Evolutionary conservation across 1,284 basidiomycete species (phyloP), one percentile per base, ranked within the genome.

Genomic region (Clitocybe nebularis): DNA sequence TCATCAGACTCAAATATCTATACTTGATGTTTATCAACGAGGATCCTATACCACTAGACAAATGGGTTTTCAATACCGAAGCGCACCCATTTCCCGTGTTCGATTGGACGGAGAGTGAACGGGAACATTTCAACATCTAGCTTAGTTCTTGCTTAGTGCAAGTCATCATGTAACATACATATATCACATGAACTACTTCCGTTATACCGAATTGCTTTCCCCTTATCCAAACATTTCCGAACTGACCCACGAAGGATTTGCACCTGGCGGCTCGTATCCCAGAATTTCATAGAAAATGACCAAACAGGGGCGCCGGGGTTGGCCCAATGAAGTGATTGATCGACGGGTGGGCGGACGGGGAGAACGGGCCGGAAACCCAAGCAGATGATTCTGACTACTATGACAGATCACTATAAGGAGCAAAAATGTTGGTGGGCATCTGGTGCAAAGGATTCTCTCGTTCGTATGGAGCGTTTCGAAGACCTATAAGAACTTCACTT

Each of bases 31-130:
- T 84, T 55, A 67, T 64, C 38, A 75, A 83, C 39, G 68, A 71
- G 3, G 75, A 82, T 36, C 59, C 75, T 0, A 55, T 91, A 41
- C 77, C 86, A 9, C 62, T 92, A 28, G 77, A 87, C 39, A 64
- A 76, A 48, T 91, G 84, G 78, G 85, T 91, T 22, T 84, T 93
- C 59, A 93, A 91, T 58, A 93, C 90, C 3, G 91, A 91, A 61
- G 87, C 86, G 3, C 88, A 91, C 54, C 80, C 85, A 1, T 63
- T 90, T 5, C 87, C 86, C 3, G 67, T 86, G n/a, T 87, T 89
- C 54, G 58, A 74, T 40, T 88, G 81, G 84, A 74, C 71, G 10
- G 54, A 60, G 33, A 58, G 64, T 46, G 76, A 82, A 56, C 69
- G 64, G 37, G 37, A 39, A 11, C 16, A 25, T 32, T 40, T 26